Evolutionary conservation across 768 basidiomycete genomes (phyloP).

Genomic region (Mycena olivaceomarginata): DNA sequence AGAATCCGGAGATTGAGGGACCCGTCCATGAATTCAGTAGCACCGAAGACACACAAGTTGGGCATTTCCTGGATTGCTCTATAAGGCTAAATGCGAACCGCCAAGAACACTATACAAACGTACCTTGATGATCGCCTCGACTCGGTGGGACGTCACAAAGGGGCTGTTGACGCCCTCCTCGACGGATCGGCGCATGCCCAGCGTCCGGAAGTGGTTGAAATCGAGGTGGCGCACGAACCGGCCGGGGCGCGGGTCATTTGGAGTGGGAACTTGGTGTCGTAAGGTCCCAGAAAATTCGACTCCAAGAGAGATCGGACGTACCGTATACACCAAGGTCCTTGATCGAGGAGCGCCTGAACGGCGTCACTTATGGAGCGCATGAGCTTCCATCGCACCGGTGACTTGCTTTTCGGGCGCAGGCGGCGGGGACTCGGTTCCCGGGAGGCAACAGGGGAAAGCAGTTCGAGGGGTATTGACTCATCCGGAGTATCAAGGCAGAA

Average conservation of each 20-base stretch:
- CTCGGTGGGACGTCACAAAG: conserved; percentile 94
- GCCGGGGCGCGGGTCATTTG: conserved; percentile 84
- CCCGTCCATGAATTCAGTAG: conserved; percentile 99
- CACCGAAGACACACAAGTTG: conserved; percentile 91
- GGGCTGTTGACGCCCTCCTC: conserved; percentile 93
- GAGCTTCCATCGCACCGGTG: conserved; percentile 90
- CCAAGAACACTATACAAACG: conserved; percentile 42
- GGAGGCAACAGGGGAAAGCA: conserved; percentile 87
- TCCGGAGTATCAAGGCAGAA: conserved; percentile 79
- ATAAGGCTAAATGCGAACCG: conserved; percentile 39
- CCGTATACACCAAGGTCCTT: conserved; percentile 84
- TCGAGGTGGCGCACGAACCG: conserved; percentile 91
- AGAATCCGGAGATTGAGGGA: conserved; percentile 90
- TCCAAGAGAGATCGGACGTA: conserved; percentile 55
- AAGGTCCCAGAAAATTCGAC: conserved; percentile 15
- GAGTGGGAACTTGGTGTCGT: conserved; percentile 73
- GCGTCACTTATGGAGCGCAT: conserved; percentile 87
- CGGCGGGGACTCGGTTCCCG: conserved; percentile 90
- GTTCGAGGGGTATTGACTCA: conserved; percentile 81
- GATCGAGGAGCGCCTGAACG: conserved; percentile 81
- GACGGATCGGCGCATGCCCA: conserved; percentile 95
- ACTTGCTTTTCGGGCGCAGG: conserved; percentile 84
- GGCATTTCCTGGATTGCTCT: conserved; percentile 83
- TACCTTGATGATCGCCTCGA: conserved; percentile 87
- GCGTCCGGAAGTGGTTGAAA: conserved; percentile 98